Percentiles rank a stretch among this genome's conserved stretches.
phyloP scores from a whole-genome alignment of 345 rosid species.

The Aquilaria yunnanensis region DNA sequence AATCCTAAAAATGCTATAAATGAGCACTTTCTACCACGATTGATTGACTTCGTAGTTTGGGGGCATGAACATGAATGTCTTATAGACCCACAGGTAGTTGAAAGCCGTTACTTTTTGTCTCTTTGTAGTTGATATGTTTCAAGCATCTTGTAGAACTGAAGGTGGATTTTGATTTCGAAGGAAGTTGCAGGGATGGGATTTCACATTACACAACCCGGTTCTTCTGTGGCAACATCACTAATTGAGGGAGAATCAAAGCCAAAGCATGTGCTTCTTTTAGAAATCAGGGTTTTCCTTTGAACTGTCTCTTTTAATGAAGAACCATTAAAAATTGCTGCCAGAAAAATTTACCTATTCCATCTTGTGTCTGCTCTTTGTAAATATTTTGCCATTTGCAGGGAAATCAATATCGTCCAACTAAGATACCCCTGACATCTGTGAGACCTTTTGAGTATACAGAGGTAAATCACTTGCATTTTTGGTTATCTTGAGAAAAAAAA shows the following conservation, averaged over 20 bases:
- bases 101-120: neutral
- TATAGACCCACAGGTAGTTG: constrained; percentile 80
- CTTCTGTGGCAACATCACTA: constrained; percentile 96
- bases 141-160: constrained; percentile 24
- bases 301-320: too few species aligned
- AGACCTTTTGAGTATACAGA: constrained; percentile 92
- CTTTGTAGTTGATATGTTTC: neutral
- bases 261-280: constrained; percentile 93
- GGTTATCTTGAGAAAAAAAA: constrained; percentile 10
- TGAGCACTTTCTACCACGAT: constrained; percentile 95
- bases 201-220: constrained; percentile 98
- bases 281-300: constrained; percentile 63
- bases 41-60: constrained; percentile 94
- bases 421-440: constrained; percentile 92
- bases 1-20: constrained; percentile 97
- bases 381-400: constrained; percentile 41
- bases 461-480: constrained; percentile 29
- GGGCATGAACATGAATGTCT: constrained; percentile 99
- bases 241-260: constrained; percentile 99
- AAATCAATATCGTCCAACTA: constrained; percentile 96
- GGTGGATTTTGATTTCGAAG: constrained; percentile 42
- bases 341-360: too few species aligned
- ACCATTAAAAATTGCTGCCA: too few species aligned
- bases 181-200: constrained; percentile 99
- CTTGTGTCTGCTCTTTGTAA: too few species aligned